Percentiles rank a stretch among this genome's conserved stretches.
phyloP scores from a whole-genome alignment of 345 rosid species.

The Aegle marmelos region DNA sequence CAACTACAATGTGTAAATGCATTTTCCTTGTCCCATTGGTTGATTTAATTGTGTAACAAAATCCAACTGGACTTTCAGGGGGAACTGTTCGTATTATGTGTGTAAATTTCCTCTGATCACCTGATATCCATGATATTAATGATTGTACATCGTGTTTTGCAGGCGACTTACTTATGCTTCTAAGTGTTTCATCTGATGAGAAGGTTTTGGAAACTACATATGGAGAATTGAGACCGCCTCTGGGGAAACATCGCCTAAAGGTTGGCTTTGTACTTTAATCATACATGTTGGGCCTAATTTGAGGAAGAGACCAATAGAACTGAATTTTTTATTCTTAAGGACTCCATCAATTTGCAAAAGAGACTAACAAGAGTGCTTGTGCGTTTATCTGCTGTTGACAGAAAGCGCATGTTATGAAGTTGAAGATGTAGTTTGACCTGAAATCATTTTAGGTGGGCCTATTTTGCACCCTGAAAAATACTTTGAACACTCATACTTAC shows the following conservation, averaged over 20 bases:
- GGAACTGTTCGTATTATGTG: background rate
- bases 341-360: background rate
- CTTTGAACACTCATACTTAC: too few species aligned
- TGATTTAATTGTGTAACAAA: background rate
- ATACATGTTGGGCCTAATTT: background rate
- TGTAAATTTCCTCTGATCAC: background rate
- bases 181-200: conserved; percentile 76
- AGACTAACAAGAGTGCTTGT: background rate
- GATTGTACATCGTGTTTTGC: conserved; percentile 22
- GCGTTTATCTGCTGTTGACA: background rate
- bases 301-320: background rate
- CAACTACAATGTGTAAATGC: too few species aligned
- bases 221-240: conserved; percentile 95
- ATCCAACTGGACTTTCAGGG: background rate
- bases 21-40: background rate
- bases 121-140: conserved; percentile 7
- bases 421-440: background rate
- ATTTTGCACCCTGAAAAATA: too few species aligned
- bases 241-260: conserved; percentile 97
- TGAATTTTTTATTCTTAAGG: background rate
- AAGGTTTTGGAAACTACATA: conserved; percentile 84
- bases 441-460: background rate
- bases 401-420: background rate
- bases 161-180: conserved; percentile 76
- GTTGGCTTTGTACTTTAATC: conserved; percentile 31